Base-by-base conservation (phyloP, 2,329 filamentous ascomycete genomes). In the Pleurostoma richardsiae region DNA sequence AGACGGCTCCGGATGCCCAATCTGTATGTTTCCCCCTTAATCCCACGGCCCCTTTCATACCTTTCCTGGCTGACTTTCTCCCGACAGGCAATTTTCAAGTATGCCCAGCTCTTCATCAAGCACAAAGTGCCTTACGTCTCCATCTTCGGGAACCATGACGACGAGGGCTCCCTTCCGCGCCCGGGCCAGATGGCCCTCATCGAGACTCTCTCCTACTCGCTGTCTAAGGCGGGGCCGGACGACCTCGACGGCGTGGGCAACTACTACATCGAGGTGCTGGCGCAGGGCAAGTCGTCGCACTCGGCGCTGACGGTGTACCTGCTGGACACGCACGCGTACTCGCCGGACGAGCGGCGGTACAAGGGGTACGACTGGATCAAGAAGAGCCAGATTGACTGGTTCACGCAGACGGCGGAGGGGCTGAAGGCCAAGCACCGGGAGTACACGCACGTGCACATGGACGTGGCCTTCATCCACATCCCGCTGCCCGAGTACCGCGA, bases 361-460 rank as follows among this genome's bases (percentile, higher is more conserved):
- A 81, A 83, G n/a, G 94, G 94, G 42, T 99, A 99, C 63, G 92
- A 97, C 68, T 99, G 94, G 94, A 73, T 99, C 61, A 97, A 97
- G 70, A 85, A 85, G 40, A 90, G 81, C 56, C 94, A 99, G 66
- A 96, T 96, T 49, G 82, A 88, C 47, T 99, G 94, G 94, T 99
- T 99, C 73, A 85, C 82, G 55, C 78, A 81, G 52, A 95, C 88
- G 1, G 84, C 88, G 1, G 74, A 85, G 48, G 70, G 81, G 10
- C 70, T 96, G 41, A 89, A 89, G 68, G 82, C 84, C 58, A 81
- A 82, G 50, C 91, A 96, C 63, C 79, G 80, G 51, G 83, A 90
- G 57, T 99, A 96, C 66, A 89, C 87, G 0, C 88, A 94, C 60
- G 86, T 90, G 44, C 94, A 97, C 63, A 88, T 99, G 79, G 88